Percentiles rank a stretch among this genome's conserved stretches.
These are phyloP conservation scores for Chytridium lagenaria DNA, from an alignment of 371 early-diverging fungal species.

Conservation along the genomic window DNA sequence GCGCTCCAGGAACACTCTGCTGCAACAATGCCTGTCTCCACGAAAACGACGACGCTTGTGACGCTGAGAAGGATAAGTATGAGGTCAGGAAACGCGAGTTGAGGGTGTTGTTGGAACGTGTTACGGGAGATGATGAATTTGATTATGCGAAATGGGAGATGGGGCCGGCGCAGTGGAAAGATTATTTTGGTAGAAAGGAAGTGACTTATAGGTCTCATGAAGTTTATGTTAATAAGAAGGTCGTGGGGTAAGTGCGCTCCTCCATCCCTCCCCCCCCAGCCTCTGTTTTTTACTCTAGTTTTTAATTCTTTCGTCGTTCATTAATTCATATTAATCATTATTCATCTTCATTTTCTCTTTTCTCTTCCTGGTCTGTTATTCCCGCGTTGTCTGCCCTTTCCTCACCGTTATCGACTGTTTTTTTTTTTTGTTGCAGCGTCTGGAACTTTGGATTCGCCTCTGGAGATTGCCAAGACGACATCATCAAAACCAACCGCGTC, in stretches of 20 bases:
- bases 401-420: too few species aligned
- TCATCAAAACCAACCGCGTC: background rate
- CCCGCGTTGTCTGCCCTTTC: too few species aligned
- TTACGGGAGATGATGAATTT: background rate
- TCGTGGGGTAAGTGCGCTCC: background rate
- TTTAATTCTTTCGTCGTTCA: too few species aligned
- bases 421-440: background rate
- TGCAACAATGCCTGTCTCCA: background rate
- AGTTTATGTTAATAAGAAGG: background rate
- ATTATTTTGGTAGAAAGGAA: background rate
- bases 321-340: too few species aligned
- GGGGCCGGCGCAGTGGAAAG: background rate
- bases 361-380: background rate
- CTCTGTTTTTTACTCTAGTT: too few species aligned
- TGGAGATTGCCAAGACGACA: background rate
- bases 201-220: background rate
- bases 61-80: background rate
- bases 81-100: background rate
- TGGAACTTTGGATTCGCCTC: conserved; percentile 17
- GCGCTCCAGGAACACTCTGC: conserved; percentile 9
- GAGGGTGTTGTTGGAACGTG: background rate
- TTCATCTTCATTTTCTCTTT: background rate
- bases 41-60: background rate
- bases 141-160: background rate
- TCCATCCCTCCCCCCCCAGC: too few species aligned